Evolutionary conservation across 2,329 filamentous ascomycete genomes (phyloP).

Genomic region (Fragosphaeria purpurea): DNA sequence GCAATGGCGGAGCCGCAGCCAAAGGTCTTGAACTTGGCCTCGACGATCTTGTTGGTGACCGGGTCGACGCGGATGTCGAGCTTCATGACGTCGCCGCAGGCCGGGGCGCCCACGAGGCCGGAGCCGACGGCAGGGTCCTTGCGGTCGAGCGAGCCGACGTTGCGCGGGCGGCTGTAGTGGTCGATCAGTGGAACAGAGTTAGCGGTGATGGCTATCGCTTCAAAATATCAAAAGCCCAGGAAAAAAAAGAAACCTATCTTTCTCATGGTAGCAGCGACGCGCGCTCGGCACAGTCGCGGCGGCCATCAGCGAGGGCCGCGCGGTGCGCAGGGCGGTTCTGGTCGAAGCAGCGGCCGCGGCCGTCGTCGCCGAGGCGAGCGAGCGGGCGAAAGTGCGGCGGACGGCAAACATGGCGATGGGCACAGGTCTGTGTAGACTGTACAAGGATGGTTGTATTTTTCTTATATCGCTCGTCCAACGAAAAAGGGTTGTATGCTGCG

Average conservation of each 20-base stretch:
- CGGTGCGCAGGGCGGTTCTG: constrained; percentile 10
- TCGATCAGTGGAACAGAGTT: constrained; percentile 14
- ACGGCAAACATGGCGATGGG: constrained; percentile 11
- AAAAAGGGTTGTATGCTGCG: not conserved
- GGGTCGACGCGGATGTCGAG: constrained; percentile 88
- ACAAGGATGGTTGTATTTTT: not conserved
- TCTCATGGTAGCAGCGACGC: constrained; percentile 16
- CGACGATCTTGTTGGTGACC: constrained; percentile 75
- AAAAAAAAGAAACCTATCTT: constrained; percentile 14
- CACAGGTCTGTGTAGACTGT: not conserved
- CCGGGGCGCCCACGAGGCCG: constrained; percentile 82
- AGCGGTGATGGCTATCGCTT: not conserved
- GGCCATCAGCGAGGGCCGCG: constrained; percentile 7
- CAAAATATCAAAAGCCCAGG: too few relatives aligned
- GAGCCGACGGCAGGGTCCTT: constrained; percentile 76
- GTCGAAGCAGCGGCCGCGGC: constrained; percentile 5
- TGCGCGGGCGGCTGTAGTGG: constrained; percentile 27
- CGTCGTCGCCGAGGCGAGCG: constrained; percentile 10
- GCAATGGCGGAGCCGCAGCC: constrained; percentile 93
- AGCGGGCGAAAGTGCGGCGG: constrained; percentile 8
- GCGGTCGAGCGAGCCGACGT: constrained; percentile 55
- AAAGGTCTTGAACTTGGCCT: constrained; percentile 98
- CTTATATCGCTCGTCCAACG: not conserved
- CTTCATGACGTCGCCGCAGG: constrained; percentile 90
- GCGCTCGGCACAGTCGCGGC: constrained; percentile 6